Evolutionary conservation across 345 rosid species (phyloP).

Genomic region (Hibiscus mutabilis): DNA sequence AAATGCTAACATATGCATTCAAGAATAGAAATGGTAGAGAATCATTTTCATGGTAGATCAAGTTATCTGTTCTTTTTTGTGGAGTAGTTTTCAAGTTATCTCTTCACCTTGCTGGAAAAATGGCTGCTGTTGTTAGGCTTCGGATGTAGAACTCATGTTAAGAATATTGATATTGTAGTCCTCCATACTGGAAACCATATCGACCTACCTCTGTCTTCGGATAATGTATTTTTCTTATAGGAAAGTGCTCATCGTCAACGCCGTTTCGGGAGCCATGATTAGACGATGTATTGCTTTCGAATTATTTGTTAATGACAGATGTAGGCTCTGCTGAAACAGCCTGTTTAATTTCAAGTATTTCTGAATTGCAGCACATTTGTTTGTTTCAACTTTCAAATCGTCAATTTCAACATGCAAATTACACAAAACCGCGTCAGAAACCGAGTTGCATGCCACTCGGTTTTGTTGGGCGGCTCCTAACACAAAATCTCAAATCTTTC

Average conservation of each 20-base stretch:
- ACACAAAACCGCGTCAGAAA: background rate
- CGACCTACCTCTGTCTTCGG: background rate
- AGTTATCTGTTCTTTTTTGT: background rate
- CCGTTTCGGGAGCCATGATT: background rate
- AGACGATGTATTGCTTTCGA: background rate
- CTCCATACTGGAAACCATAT: background rate
- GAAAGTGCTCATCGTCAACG: background rate
- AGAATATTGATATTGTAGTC: background rate
- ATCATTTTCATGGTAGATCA: slow-evolving; percentile 9
- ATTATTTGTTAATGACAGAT: background rate
- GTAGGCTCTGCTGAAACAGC: background rate
- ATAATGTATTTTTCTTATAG: background rate
- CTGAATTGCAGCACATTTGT: background rate
- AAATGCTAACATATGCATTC: slow-evolving; percentile 16
- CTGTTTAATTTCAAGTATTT: background rate
- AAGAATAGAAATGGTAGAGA: slow-evolving; percentile 10
- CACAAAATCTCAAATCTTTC: too few species aligned
- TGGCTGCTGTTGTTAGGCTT: background rate
- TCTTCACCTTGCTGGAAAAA: background rate
- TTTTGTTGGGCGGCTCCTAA: background rate
- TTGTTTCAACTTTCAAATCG: background rate
- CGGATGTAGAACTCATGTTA: slow-evolving; percentile 7
- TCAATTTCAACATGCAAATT: background rate
- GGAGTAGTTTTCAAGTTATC: slow-evolving; percentile 10
- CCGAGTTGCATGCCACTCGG: background rate